These are phyloP conservation scores for Canariomyces notabilis DNA, from an alignment of 2,329 filamentous ascomycete genomes.

Conservation along the genomic window DNA sequence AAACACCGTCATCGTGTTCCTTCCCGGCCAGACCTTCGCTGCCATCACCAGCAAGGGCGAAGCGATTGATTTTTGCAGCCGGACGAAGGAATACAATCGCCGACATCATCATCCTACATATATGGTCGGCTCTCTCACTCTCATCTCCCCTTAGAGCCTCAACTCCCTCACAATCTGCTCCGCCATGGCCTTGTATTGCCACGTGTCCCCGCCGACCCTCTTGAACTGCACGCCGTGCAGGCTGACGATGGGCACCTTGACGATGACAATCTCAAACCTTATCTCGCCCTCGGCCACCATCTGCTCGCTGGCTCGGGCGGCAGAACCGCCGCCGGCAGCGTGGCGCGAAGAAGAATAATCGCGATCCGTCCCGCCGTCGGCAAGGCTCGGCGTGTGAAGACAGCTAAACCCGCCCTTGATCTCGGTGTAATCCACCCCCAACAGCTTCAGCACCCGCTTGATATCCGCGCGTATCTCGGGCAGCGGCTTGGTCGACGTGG, in stretches of 20 bases:
- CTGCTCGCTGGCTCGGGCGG: neutral
- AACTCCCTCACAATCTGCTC: slow-evolving; percentile 88
- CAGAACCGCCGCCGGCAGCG: neutral
- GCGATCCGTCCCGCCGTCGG: slow-evolving; percentile 32
- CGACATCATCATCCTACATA: neutral
- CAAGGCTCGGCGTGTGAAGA: slow-evolving; percentile 82
- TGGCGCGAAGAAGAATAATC: slow-evolving; percentile 27
- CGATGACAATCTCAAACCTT: slow-evolving; percentile 93
- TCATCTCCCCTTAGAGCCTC: slow-evolving; percentile 54
- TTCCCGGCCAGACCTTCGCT: neutral
- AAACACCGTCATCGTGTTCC: neutral
- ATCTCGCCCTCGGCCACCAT: slow-evolving; percentile 69
- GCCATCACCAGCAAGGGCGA: neutral
- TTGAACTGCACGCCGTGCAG: slow-evolving; percentile 98
- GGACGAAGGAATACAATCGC: neutral
- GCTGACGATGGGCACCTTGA: slow-evolving; percentile 90
- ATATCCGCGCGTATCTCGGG: slow-evolving; percentile 82
- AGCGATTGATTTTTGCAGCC: too few species aligned
- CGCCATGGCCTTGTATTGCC: slow-evolving; percentile 98
- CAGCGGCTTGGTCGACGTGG: slow-evolving; percentile 87
- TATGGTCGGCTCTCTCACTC: neutral
- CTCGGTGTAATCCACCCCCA: slow-evolving; percentile 86
- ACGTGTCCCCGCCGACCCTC: slow-evolving; percentile 89
- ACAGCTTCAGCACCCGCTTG: slow-evolving; percentile 78
- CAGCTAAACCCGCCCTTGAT: slow-evolving; percentile 93